Conservation (phyloP, 495 filamentous ascomycete species). For the Podospora tetraspora region DNA sequence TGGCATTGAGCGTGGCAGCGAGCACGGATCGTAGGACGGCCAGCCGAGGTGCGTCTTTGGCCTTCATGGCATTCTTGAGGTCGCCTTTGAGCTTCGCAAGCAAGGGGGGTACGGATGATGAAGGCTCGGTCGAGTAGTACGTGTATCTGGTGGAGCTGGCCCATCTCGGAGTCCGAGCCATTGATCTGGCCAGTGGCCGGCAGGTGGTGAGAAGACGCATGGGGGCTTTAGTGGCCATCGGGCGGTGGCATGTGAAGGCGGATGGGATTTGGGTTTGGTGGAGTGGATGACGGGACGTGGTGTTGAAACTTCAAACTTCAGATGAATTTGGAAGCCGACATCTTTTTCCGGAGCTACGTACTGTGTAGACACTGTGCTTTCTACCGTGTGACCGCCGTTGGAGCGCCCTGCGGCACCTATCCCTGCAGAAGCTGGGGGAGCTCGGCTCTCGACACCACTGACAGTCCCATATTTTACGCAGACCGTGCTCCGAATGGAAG, state of each 20-base stretch:
- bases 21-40: constrained; percentile 52
- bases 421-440: background rate
- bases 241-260: background rate
- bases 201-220: background rate
- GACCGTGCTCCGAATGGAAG: no score
- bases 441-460: background rate
- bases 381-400: no score
- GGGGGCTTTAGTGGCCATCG: background rate
- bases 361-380: no score
- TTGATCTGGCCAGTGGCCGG: background rate
- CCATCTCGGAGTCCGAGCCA: constrained; percentile 16
- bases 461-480: no score
- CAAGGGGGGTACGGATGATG: constrained; percentile 39
- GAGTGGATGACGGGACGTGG: no score
- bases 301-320: background rate
- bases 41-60: constrained; percentile 51
- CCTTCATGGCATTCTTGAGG: constrained; percentile 56
- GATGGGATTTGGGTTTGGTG: no score
- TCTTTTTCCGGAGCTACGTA: no score
- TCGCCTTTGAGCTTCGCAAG: constrained; percentile 48
- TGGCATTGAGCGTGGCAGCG: constrained; percentile 49
- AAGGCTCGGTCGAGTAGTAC: constrained; percentile 36
- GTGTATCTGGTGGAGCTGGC: background rate
- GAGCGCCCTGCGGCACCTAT: background rate
- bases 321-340: no score